phyloP scores from a whole-genome alignment of 1,284 basidiomycete genomes.

The Apiotrichum akiyoshidainum region DNA sequence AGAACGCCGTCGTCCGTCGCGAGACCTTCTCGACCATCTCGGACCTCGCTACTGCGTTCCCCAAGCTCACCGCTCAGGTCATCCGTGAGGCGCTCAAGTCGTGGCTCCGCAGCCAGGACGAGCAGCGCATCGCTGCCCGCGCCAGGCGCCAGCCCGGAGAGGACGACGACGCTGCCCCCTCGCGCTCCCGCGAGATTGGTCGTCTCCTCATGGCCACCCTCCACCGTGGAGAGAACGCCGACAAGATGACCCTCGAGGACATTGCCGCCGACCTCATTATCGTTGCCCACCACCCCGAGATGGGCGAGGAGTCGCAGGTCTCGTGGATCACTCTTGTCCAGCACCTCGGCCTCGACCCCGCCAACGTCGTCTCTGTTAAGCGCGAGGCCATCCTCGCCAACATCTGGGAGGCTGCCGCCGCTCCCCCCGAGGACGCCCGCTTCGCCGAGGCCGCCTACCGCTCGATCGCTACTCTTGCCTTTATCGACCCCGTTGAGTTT shows the following conservation, averaged over 20 bases:
- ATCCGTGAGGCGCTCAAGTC: constrained; percentile 59
- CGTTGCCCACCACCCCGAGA: constrained; percentile 68
- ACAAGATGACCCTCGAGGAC: constrained; percentile 31
- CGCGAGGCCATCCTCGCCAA: constrained; percentile 36
- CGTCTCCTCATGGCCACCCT: constrained; percentile 29
- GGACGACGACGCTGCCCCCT: constrained; percentile 31
- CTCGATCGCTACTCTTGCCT: constrained; percentile 71
- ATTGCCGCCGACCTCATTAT: constrained; percentile 59
- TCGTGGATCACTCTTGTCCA: constrained; percentile 83
- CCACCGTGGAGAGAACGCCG: constrained; percentile 14
- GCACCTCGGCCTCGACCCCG: constrained; percentile 65
- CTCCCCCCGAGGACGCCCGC: constrained; percentile 21
- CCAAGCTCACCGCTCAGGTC: constrained; percentile 57
- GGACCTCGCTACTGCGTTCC: constrained; percentile 35
- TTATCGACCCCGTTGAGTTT: constrained; percentile 67
- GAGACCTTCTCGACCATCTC: constrained; percentile 55
- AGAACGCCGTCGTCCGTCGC: constrained; percentile 58
- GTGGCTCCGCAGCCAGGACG: constrained; percentile 39
- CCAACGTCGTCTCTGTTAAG: constrained; percentile 48
- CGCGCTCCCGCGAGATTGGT: constrained; percentile 40
- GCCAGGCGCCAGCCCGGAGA: constrained; percentile 24
- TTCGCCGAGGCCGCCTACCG: constrained; percentile 61
- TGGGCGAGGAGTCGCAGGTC: constrained; percentile 62
- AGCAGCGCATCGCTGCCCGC: constrained; percentile 21
- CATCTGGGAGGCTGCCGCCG: constrained; percentile 33